Percentiles rank a stretch among this genome's conserved stretches.
Conservation (phyloP, 208 protist species). For the Porcisia hertigi region DNA sequence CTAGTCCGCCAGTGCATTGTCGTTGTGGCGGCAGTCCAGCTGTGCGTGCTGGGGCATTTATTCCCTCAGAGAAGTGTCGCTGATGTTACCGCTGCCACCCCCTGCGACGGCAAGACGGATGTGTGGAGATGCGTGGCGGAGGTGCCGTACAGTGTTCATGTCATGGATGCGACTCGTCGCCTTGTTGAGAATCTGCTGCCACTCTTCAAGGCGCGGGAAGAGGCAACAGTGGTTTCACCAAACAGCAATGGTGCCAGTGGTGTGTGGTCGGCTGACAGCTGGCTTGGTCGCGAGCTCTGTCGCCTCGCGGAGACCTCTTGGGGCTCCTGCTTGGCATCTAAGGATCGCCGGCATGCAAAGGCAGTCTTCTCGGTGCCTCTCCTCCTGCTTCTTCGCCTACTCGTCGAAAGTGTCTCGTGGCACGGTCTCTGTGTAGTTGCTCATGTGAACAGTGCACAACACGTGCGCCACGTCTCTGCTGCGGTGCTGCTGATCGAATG, state of each 20-base stretch:
- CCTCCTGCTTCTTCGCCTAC: conserved; percentile 10
- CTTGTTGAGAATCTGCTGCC: background rate
- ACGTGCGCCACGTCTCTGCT: background rate
- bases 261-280: background rate
- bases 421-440: background rate
- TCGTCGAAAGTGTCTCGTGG: conserved; percentile 4
- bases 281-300: background rate
- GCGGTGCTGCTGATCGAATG: conserved; percentile 7
- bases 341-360: background rate
- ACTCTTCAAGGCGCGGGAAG: background rate
- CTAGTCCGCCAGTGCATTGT: background rate
- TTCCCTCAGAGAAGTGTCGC: background rate
- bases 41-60: background rate
- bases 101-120: background rate
- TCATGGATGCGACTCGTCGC: background rate
- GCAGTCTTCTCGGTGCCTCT: background rate
- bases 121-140: background rate
- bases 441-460: background rate
- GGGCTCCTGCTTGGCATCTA: background rate
- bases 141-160: background rate
- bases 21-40: background rate
- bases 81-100: background rate
- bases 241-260: background rate
- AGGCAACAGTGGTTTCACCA: background rate
- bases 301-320: background rate